phyloP scores from a whole-genome alignment of 139 green algal genomes.

The Parachlorella kessleri region DNA sequence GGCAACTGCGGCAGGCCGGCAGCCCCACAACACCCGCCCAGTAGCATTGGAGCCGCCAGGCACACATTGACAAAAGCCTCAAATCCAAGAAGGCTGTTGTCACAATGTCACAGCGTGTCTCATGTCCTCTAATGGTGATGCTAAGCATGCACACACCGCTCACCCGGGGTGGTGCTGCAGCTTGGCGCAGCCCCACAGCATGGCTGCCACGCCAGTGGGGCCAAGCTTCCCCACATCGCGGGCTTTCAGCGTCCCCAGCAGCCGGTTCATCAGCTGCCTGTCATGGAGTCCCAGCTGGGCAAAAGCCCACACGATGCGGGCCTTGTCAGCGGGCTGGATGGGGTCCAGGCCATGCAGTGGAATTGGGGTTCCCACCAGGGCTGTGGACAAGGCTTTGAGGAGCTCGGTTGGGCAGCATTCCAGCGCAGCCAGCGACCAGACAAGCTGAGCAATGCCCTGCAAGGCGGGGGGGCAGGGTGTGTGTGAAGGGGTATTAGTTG shows the following conservation, averaged over 20 bases:
- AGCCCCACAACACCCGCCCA: no score
- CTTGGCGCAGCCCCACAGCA: slow-evolving; percentile 1
- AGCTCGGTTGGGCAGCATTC: background rate
- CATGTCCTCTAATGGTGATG: no score
- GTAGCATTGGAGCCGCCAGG: no score
- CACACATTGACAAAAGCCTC: no score
- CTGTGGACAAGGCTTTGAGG: background rate
- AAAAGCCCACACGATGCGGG: slow-evolving; percentile 14
- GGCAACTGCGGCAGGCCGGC: no score
- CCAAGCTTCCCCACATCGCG: slow-evolving; percentile 2
- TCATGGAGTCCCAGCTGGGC: slow-evolving; percentile 5
- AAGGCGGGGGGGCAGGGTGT: no score
- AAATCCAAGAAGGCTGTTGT: no score
- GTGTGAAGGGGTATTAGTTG: no score
- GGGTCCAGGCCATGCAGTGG: background rate
- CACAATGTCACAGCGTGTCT: no score
- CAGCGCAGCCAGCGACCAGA: background rate
- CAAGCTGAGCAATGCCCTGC: background rate
- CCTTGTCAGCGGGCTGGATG: background rate
- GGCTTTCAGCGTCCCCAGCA: background rate
- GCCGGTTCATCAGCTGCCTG: background rate
- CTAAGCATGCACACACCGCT: no score
- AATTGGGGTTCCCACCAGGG: no score
- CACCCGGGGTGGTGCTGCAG: background rate
- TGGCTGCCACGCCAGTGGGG: background rate